These are phyloP conservation scores for Pistacia atlantica DNA, from an alignment of 345 rosid genomes.

Conservation along the genomic window DNA sequence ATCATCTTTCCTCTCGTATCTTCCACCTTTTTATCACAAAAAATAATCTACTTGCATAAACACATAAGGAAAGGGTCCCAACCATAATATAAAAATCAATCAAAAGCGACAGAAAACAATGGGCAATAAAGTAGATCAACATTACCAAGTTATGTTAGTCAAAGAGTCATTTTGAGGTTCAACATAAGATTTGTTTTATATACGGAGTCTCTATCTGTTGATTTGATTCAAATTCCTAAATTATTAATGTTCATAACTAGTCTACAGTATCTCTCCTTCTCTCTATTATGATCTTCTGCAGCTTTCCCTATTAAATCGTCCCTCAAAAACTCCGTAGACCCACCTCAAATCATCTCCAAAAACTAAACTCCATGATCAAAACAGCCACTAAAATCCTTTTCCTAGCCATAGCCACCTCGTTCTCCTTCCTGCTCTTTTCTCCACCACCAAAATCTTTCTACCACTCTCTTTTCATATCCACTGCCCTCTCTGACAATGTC, in stretches of 20 bases:
- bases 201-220: background rate
- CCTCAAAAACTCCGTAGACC: background rate
- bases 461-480: slow-evolving; percentile 57
- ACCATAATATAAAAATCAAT: no score
- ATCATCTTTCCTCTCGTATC: no score
- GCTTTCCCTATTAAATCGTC: no score
- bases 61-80: no score
- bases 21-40: no score
- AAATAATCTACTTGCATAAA: no score
- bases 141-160: no score
- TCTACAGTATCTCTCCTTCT: no score
- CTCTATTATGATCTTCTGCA: no score
- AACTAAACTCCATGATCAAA: slow-evolving; percentile 35
- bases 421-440: slow-evolving; percentile 38
- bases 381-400: slow-evolving; percentile 27
- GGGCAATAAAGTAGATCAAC: background rate
- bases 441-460: slow-evolving; percentile 53
- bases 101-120: background rate
- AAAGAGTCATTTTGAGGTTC: background rate
- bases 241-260: no score
- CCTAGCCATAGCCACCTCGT: slow-evolving; percentile 39
- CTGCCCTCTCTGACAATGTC: slow-evolving; percentile 59
- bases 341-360: background rate
- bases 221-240: no score
- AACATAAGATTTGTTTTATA: background rate